These are phyloP conservation scores for Fistulifera solaris DNA, from an alignment of 108 stramenopile genomes.

Conservation along the genomic window DNA sequence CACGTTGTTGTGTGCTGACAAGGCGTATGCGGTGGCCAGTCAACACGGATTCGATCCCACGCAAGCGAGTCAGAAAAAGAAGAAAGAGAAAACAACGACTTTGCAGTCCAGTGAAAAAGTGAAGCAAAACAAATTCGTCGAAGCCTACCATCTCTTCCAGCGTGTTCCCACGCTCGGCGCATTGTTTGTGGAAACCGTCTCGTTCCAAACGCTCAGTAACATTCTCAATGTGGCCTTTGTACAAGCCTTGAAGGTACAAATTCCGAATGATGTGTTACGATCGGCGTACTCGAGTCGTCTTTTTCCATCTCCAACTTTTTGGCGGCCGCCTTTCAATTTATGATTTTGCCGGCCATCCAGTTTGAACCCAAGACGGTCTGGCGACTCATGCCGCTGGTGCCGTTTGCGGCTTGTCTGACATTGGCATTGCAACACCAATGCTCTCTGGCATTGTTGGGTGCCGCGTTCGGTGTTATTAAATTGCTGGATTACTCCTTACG, in stretches of 20 bases:
- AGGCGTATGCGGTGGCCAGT: slow-evolving; percentile 38
- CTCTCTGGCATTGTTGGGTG: slow-evolving; percentile 9
- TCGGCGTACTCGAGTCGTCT: slow-evolving; percentile 74
- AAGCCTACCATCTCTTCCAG: slow-evolving; percentile 43
- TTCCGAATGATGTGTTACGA: slow-evolving; percentile 54
- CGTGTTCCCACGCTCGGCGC: slow-evolving; percentile 69
- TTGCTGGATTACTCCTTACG: slow-evolving; percentile 68
- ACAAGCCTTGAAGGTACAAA: slow-evolving; percentile 37
- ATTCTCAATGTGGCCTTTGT: slow-evolving; percentile 73
- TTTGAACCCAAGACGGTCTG: slow-evolving; percentile 55
- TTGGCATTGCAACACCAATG: background rate
- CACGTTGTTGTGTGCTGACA: slow-evolving; percentile 31
- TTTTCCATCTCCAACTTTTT: slow-evolving; percentile 58
- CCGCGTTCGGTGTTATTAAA: slow-evolving; percentile 49
- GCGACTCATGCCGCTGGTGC: slow-evolving; percentile 49
- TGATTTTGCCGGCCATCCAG: slow-evolving; percentile 48
- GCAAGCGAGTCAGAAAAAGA: slow-evolving; percentile 14
- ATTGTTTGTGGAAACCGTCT: slow-evolving; percentile 73
- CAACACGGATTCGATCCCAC: slow-evolving; percentile 51
- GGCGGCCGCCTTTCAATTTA: slow-evolving; percentile 58
- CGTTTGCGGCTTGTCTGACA: slow-evolving; percentile 14
- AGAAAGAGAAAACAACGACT: slow-evolving; percentile 13
- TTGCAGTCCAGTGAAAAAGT: background rate
- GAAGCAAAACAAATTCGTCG: slow-evolving; percentile 10
- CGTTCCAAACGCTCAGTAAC: slow-evolving; percentile 70